A percentile compares a stretch with the other conserved stretches of the same genome.
Evolutionary conservation across 441 rosid species (phyloP).

Genomic region (Adansonia grandidieri): DNA sequence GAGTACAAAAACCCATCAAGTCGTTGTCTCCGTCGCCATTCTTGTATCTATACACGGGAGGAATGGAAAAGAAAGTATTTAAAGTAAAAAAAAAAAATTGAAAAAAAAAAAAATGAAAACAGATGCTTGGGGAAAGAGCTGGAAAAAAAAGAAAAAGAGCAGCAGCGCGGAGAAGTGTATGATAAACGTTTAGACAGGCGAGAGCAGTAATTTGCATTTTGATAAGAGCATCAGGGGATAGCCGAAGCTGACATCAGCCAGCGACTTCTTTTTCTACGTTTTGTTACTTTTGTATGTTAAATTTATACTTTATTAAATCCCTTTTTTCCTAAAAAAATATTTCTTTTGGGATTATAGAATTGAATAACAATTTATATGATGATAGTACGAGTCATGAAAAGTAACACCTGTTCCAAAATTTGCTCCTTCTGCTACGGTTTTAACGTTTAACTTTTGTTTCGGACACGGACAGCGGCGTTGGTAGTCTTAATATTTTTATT

Average conservation of each 20-base stretch:
- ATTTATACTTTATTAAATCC: slow-evolving; percentile 38
- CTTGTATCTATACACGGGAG: slow-evolving; percentile 64
- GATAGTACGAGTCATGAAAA: slow-evolving; percentile 39
- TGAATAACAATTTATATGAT: slow-evolving; percentile 42
- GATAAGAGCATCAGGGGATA: slow-evolving; percentile 37
- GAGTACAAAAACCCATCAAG: slow-evolving; percentile 38
- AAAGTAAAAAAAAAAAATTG: slow-evolving; percentile 27
- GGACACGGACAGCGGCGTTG: too few relatives aligned
- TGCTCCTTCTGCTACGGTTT: too few relatives aligned
- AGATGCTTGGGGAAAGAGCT: too few relatives aligned
- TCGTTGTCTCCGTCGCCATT: slow-evolving; percentile 43
- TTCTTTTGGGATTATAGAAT: slow-evolving; percentile 47
- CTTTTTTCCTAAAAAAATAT: neutral
- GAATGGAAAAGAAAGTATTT: slow-evolving; percentile 48
- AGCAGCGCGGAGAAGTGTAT: slow-evolving; percentile 36
- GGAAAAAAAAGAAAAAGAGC: slow-evolving; percentile 17
- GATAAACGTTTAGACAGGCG: slow-evolving; percentile 47
- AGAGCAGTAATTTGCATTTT: slow-evolving; percentile 40
- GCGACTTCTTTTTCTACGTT: slow-evolving; percentile 30
- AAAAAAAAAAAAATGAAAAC: neutral
- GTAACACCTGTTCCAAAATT: neutral
- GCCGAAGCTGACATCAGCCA: slow-evolving; percentile 27
- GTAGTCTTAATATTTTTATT: too few relatives aligned
- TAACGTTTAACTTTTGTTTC: too few relatives aligned
- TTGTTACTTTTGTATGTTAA: slow-evolving; percentile 54